phyloP scores from a whole-genome alignment of 352 stramenopile species.

The Peronospora destructor region DNA sequence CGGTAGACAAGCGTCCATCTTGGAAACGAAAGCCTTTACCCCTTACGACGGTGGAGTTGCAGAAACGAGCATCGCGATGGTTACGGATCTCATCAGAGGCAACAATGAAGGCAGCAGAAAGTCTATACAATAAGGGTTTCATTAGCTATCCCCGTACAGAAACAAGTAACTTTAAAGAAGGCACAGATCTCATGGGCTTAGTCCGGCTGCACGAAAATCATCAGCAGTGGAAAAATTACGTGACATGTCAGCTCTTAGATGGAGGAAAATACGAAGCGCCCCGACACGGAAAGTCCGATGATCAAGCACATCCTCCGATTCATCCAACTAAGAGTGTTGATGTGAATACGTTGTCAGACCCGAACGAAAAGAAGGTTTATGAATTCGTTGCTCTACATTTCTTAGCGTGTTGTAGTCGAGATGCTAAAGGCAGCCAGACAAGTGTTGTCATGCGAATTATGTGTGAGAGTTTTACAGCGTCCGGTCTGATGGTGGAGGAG shows the following conservation, averaged over 20 bases:
- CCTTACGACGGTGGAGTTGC: conserved; percentile 97
- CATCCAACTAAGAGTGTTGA: conserved; percentile 94
- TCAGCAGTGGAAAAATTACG: conserved; percentile 74
- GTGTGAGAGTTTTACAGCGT: conserved; percentile 81
- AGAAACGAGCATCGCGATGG: conserved; percentile 94
- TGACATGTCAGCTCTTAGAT: conserved; percentile 47
- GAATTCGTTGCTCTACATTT: conserved; percentile 97
- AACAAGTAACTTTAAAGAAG: conserved; percentile 96
- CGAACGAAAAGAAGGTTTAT: conserved; percentile 93
- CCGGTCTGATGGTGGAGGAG: conserved; percentile 87
- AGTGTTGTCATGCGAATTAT: conserved; percentile 85
- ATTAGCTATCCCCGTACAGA: conserved; percentile 99
- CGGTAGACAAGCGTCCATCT: conserved; percentile 64
- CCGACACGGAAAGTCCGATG: conserved; percentile 88
- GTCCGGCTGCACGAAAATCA: conserved; percentile 69
- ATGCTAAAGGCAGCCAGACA: conserved; percentile 88
- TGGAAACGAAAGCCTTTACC: conserved; percentile 95
- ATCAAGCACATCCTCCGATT: conserved; percentile 98
- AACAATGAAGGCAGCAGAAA: conserved; percentile 94
- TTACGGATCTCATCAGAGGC: conserved; percentile 93
- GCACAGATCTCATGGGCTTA: conserved; percentile 84
- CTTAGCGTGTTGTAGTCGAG: conserved; percentile 95
- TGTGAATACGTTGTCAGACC: conserved; percentile 59
- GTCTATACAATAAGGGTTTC: conserved; percentile 96
- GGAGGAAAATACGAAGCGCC: conserved; percentile 75